Percentiles rank a stretch among this genome's conserved stretches.
These are phyloP conservation scores for Pleurotus sapidus DNA, from an alignment of 768 basidiomycete species.

Conservation along the genomic window DNA sequence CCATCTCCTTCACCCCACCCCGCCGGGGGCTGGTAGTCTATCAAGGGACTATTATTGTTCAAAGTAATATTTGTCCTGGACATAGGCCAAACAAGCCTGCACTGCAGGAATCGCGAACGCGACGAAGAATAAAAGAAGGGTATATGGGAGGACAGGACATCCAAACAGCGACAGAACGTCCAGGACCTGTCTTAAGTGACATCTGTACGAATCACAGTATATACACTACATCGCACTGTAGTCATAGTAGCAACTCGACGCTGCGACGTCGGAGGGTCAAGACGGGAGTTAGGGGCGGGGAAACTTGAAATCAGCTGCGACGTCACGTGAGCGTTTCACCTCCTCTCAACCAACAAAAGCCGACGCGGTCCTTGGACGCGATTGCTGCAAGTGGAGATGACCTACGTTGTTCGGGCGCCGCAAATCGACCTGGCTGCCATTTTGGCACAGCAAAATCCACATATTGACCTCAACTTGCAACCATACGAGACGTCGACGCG, in stretches of 20 bases:
- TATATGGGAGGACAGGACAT: neutral
- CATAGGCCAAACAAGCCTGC: constrained; percentile 11
- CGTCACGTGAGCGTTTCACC: too few relatives aligned
- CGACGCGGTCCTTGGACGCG: neutral
- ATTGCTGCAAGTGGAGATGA: constrained; percentile 5
- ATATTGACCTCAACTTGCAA: constrained; percentile 61
- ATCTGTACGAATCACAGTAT: neutral
- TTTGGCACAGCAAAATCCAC: constrained; percentile 51
- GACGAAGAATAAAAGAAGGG: neutral
- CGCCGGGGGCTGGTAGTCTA: constrained; percentile 17
- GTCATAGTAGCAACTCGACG: neutral
- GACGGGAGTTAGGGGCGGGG: neutral
- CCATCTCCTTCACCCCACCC: constrained; percentile 18
- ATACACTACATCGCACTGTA: neutral
- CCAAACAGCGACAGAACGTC: neutral
- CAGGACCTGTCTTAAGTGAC: neutral
- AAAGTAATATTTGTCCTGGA: constrained; percentile 17
- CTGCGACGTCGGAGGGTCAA: neutral
- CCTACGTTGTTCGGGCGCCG: constrained; percentile 34
- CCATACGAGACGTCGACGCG: constrained; percentile 64
- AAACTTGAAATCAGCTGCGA: too few relatives aligned
- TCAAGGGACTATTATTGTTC: constrained; percentile 24
- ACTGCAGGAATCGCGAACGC: neutral
- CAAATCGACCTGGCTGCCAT: constrained; percentile 62
- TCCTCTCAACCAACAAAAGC: too few relatives aligned